Conservation (phyloP, 2,329 filamentous ascomycete genomes). For the Reticulascus tulasneorum region DNA sequence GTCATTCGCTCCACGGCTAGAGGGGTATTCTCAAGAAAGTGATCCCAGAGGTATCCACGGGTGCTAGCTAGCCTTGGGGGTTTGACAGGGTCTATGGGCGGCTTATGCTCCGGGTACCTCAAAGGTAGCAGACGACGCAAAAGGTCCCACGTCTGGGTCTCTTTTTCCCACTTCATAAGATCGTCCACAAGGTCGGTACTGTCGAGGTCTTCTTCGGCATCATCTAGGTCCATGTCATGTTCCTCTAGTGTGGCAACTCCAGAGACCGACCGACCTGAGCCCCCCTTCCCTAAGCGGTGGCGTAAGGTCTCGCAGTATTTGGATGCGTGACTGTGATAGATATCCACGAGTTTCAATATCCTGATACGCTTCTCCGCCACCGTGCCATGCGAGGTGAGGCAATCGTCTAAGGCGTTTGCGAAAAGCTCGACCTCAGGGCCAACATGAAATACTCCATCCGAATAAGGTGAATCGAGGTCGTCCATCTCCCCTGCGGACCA, state of each 20-base stretch:
- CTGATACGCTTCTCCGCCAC: conserved; percentile 56
- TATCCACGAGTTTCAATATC: conserved; percentile 64
- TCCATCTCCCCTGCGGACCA: too few relatives aligned
- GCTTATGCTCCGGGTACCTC: conserved; percentile 46
- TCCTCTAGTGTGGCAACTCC: too few relatives aligned
- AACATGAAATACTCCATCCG: too few relatives aligned
- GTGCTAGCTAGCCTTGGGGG: conserved; percentile 24
- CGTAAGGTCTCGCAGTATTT: conserved; percentile 42
- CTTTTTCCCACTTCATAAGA: conserved; percentile 62
- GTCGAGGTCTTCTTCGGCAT: conserved; percentile 32
- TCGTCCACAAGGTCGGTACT: conserved; percentile 32
- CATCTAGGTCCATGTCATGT: conserved; percentile 55
- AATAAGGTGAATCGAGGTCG: too few relatives aligned
- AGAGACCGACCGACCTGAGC: too few relatives aligned
- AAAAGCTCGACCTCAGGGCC: conserved; percentile 84
- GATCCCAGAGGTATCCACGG: conserved; percentile 27
- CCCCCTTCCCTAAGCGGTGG: conserved; percentile 14
- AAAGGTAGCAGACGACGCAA: conserved; percentile 70
- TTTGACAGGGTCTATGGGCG: too few relatives aligned
- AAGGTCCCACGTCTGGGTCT: conserved; percentile 88
- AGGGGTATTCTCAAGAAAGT: conserved; percentile 71
- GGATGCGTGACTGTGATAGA: conserved; percentile 56
- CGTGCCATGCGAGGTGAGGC: conserved; percentile 49
- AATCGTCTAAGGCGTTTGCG: conserved; percentile 76
- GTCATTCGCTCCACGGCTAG: conserved; percentile 73